Conservation (phyloP, 495 filamentous ascomycete genomes). For the Aspergillus nanangensis region DNA sequence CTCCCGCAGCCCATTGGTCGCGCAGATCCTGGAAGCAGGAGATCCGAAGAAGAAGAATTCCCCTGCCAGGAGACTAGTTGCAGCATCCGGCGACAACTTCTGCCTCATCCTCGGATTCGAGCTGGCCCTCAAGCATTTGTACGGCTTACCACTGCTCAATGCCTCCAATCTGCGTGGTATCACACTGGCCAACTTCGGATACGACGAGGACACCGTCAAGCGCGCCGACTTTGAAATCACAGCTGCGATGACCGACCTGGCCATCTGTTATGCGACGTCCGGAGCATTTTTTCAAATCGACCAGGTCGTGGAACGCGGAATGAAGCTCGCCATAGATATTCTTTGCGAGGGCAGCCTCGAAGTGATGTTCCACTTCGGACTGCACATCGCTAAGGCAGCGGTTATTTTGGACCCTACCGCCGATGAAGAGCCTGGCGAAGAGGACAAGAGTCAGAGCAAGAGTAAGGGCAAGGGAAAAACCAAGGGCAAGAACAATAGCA, state of each 20-base stretch:
- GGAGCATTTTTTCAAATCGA: constrained; percentile 23
- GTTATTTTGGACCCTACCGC: background rate
- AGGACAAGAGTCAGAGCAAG: too few species aligned
- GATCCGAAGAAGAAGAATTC: background rate
- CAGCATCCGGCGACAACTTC: constrained; percentile 14
- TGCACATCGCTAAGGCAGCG: constrained; percentile 2
- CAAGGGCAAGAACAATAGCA: background rate
- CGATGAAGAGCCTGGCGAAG: too few species aligned
- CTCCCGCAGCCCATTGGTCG: constrained; percentile 15
- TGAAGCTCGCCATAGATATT: constrained; percentile 18
- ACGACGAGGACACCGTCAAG: constrained; percentile 1
- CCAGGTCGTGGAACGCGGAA: constrained; percentile 19
- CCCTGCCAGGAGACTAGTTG: constrained; percentile 7
- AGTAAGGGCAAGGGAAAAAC: too few species aligned
- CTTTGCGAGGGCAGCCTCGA: constrained; percentile 28
- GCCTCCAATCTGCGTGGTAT: constrained; percentile 3
- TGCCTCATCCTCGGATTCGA: constrained; percentile 19
- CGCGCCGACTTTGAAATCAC: constrained; percentile 10
- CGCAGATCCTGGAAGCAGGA: constrained; percentile 4
- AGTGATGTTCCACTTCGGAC: constrained; percentile 20
- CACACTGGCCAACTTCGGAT: constrained; percentile 13
- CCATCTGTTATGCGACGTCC: constrained; percentile 25
- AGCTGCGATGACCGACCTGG: constrained; percentile 21
- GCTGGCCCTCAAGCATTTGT: constrained; percentile 23
- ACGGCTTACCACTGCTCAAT: constrained; percentile 16